These are phyloP conservation scores for Zygoascus bituminiphila DNA, from an alignment of 805 yeast genomes.

Conservation along the genomic window DNA sequence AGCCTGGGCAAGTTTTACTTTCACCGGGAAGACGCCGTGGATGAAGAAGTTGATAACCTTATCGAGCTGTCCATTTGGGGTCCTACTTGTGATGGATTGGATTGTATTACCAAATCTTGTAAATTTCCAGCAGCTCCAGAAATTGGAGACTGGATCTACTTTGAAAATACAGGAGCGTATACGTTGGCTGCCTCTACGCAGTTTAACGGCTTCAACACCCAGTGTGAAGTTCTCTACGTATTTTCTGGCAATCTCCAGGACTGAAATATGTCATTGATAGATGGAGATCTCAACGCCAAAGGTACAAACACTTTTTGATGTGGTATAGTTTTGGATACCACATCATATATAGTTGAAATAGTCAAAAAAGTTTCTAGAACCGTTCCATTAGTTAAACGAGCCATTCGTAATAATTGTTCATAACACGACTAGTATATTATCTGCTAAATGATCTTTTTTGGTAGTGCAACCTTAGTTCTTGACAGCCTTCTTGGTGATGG, in stretches of 20 bases:
- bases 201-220: constrained; percentile 80
- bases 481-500: constrained; percentile 12
- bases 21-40: constrained; percentile 8
- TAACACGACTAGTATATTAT: neutral
- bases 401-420: no score
- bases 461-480: constrained; percentile 1
- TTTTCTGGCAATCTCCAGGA: constrained; percentile 21
- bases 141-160: constrained; percentile 91
- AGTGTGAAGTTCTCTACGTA: constrained; percentile 54
- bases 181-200: constrained; percentile 87
- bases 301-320: no score
- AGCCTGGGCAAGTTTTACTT: constrained; percentile 43
- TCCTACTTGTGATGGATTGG: constrained; percentile 96
- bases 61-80: constrained; percentile 73
- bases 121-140: constrained; percentile 50
- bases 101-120: constrained; percentile 56
- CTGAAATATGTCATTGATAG: neutral
- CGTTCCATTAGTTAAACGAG: no score
- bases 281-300: neutral
- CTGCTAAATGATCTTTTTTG: neutral
- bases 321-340: no score
- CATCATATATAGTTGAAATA: neutral
- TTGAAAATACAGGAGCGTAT: constrained; percentile 81
- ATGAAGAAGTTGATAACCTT: constrained; percentile 9
- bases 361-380: neutral